Conservation (phyloP, 345 rosid species). For the Theobroma cacao region DNA sequence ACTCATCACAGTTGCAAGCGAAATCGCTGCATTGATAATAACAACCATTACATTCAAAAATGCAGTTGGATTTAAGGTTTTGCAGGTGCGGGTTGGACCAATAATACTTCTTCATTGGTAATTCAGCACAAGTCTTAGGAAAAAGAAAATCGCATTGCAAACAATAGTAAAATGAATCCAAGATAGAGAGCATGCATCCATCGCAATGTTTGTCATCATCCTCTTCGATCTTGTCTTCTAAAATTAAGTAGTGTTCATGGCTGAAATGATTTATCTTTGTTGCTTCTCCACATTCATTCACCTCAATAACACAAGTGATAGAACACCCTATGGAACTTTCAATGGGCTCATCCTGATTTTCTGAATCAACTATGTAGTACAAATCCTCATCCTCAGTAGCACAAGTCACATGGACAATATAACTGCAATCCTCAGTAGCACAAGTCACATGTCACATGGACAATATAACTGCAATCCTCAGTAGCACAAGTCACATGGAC, state of each 20-base stretch:
- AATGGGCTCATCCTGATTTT: no score
- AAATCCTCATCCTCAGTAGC: neutral
- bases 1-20: neutral
- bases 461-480: slow-evolving; percentile 4
- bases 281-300: neutral
- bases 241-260: no score
- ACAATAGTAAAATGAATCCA: neutral
- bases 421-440: neutral
- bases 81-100: neutral
- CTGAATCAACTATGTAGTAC: no score
- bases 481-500: slow-evolving; percentile 3
- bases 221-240: neutral
- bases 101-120: neutral
- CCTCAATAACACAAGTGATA: no score
- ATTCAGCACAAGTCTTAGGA: neutral
- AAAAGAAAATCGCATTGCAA: neutral
- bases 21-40: neutral
- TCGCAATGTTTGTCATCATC: neutral
- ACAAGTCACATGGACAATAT: neutral
- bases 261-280: no score
- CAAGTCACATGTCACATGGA: neutral
- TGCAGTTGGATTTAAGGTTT: neutral
- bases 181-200: neutral
- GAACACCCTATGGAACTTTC: neutral
- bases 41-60: neutral